Evolutionary conservation across 2,329 filamentous ascomycete genomes (phyloP), one percentile per base, ranked within the genome.

Genomic region (Fusarium sp.): DNA sequence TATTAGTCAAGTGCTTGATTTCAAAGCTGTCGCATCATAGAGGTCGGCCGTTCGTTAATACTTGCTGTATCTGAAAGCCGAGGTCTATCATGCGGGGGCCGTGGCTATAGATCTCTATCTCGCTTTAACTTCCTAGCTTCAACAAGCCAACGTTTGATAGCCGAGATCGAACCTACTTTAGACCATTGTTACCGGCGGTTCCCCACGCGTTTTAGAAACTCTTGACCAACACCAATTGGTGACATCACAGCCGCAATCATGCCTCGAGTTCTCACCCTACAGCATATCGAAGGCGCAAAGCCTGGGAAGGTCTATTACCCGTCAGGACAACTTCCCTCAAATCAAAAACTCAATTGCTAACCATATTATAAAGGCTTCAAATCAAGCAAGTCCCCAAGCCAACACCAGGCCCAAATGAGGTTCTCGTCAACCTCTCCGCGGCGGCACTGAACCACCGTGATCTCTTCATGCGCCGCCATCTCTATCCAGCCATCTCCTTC

Each of bases 371-470:
- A 57, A 90, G 88, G 13, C 83, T 92, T 44, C 80, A 86, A 70
- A 77, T 92, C 55, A 88, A 88, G 66, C 82, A 89, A 33, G 80
- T 91, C 18, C 85, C 90, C 57, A 84, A 85, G 67, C 91, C 91
- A 26, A 84, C 82, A 3, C 91, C 91, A 0, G 86, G 88, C 26
- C 86, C 87, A 18, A 84, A 84, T 66, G 86, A 98, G 78, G 84
- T 97, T 70, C 84, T 97, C 9, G 83, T 98, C 66, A 89, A 88
- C 75, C 84, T 98, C 76, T 86, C 88, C 35, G 92, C 94, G 52
- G 92, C 91, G 2, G 92, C 95, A 16, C 89, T 98, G 50, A 98
- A 98, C 84, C 96, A 98, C 83, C 92, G 94, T 74, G 96, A 98
- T 80, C 89, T 97, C 72, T 98, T 98, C 83, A 92, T 97, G 80